A percentile compares a stretch with the other conserved stretches of the same genome.
Evolutionary conservation across 148 eudicot species (phyloP).

Genomic region (Fagopyrum homotropicum): DNA sequence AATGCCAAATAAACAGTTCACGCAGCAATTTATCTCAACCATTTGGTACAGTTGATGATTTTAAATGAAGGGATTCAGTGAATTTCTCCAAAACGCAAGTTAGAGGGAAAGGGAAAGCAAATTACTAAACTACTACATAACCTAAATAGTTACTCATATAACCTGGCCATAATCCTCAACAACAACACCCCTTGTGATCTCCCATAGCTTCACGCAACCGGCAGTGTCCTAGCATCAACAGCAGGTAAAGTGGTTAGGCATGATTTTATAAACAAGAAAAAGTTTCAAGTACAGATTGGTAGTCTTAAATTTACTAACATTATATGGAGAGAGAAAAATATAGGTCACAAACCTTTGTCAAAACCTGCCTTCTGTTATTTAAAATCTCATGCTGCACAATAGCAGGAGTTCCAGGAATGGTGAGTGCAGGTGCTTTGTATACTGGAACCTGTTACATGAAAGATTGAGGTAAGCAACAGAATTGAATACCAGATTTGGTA

Average conservation of each 20-base stretch:
- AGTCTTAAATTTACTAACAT: slow-evolving; percentile 4
- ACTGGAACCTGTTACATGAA: slow-evolving; percentile 60
- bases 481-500: not conserved
- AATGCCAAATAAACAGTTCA: not conserved
- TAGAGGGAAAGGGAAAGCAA: not conserved
- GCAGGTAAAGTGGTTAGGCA: not conserved
- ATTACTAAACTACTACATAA: not conserved
- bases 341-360: slow-evolving; percentile 63
- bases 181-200: slow-evolving; percentile 78
- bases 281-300: not conserved
- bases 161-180: slow-evolving; percentile 84
- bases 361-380: slow-evolving; percentile 85
- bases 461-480: not conserved
- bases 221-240: slow-evolving; percentile 58
- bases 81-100: not conserved
- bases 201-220: slow-evolving; percentile 97
- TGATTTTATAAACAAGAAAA: slow-evolving; percentile 7
- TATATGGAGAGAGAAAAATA: not conserved
- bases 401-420: slow-evolving; percentile 74
- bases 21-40: not conserved
- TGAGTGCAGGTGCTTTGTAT: slow-evolving; percentile 50
- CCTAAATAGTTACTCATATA: slow-evolving; percentile 12
- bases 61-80: not conserved
- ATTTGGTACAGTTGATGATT: not conserved
- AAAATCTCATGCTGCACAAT: slow-evolving; percentile 89